Conservation (phyloP, 495 filamentous ascomycete species). For the Penicillium coffeae region DNA sequence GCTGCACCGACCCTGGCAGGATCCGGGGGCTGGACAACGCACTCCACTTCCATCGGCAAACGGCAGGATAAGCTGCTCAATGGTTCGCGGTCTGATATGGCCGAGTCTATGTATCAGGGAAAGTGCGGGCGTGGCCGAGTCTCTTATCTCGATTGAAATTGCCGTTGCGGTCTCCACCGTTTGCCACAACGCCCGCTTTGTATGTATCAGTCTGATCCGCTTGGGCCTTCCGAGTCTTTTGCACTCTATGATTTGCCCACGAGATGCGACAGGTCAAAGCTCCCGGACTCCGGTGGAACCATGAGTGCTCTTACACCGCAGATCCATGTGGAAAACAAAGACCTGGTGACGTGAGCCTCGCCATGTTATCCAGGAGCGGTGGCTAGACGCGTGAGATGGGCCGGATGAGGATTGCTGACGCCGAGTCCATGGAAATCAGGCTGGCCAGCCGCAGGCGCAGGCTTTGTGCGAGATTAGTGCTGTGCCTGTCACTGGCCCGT, state of each 20-base stretch:
- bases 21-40: too few species aligned
- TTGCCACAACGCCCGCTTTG: background rate
- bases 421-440: background rate
- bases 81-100: too few species aligned
- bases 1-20: too few species aligned
- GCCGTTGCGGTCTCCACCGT: background rate
- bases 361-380: constrained; percentile 1
- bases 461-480: constrained; percentile 7
- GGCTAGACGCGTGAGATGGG: background rate
- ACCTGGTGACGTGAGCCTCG: background rate
- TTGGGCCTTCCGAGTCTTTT: background rate
- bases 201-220: background rate
- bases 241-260: background rate
- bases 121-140: too few species aligned
- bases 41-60: too few species aligned
- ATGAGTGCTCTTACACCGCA: background rate
- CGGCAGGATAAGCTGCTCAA: too few species aligned
- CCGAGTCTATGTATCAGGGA: too few species aligned
- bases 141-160: background rate
- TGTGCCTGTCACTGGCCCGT: constrained; percentile 9
- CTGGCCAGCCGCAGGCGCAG: too few species aligned
- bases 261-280: constrained; percentile 10
- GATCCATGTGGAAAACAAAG: too few species aligned
- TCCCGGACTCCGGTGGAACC: constrained; percentile 20
- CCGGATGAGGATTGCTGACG: background rate